phyloP scores from a whole-genome alignment of 2,329 filamentous ascomycete genomes.

The Colletotrichum sp. region DNA sequence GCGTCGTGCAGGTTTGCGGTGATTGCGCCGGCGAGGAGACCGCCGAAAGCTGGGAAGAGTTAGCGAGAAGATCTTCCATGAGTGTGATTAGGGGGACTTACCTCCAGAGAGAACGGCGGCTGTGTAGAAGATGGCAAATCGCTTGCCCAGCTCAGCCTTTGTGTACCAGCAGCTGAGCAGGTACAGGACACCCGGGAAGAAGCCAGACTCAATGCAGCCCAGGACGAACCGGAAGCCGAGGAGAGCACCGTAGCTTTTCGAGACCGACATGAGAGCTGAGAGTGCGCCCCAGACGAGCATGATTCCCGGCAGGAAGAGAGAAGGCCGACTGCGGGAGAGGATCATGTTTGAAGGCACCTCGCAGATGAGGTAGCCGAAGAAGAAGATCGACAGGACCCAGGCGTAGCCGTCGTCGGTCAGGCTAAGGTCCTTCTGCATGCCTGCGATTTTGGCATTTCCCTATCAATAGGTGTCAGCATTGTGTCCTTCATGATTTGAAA shows the following conservation, averaged over 20 bases:
- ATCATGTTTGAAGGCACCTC: conserved; percentile 60
- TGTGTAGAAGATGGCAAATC: conserved; percentile 62
- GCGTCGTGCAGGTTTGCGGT: conserved; percentile 49
- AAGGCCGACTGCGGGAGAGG: conserved; percentile 52
- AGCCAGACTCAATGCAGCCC: conserved; percentile 55
- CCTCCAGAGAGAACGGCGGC: conserved; percentile 55
- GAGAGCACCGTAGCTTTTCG: conserved; percentile 51
- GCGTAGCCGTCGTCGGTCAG: conserved; percentile 55
- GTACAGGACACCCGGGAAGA: conserved; percentile 56
- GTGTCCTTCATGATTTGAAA: neutral
- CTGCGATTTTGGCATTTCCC: conserved; percentile 56
- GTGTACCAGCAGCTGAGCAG: conserved; percentile 64
- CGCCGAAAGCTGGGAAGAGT: conserved; percentile 47
- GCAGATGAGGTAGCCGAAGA: conserved; percentile 56
- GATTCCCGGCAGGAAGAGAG: conserved; percentile 52
- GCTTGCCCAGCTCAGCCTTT: conserved; percentile 38
- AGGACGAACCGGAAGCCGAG: conserved; percentile 50
- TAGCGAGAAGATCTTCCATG: neutral
- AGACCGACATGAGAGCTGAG: conserved; percentile 54
- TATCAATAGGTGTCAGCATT: neutral
- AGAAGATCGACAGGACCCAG: conserved; percentile 58
- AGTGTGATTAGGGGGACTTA: neutral
- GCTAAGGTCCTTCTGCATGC: conserved; percentile 50
- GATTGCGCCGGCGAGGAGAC: conserved; percentile 51
- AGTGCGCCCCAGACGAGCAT: conserved; percentile 55